Conservation (phyloP, 2,329 filamentous ascomycete species). For the Coleophoma cylindrospora region DNA sequence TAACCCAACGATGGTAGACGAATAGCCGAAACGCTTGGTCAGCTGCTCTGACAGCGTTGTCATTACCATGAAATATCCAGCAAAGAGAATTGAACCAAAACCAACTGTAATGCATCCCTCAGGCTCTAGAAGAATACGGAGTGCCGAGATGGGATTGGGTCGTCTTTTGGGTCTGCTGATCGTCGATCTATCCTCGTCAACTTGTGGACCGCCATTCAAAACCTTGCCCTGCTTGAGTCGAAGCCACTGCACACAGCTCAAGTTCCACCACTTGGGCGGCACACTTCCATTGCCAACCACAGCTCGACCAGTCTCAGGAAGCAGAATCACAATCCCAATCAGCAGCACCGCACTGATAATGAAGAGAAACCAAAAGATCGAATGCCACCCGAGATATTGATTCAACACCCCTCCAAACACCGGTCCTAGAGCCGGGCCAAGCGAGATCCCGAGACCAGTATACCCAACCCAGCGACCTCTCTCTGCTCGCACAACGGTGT, state of each 20-base stretch:
- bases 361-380: slow-evolving; percentile 44
- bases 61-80: slow-evolving; percentile 42
- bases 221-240: neutral
- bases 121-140: neutral
- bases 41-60: slow-evolving; percentile 43
- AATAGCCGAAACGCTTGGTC: slow-evolving; percentile 1
- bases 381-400: slow-evolving; percentile 38
- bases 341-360: slow-evolving; percentile 30
- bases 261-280: slow-evolving; percentile 48
- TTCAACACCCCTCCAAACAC: slow-evolving; percentile 39
- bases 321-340: slow-evolving; percentile 21
- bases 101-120: neutral
- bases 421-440: slow-evolving; percentile 38
- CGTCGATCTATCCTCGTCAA: neutral
- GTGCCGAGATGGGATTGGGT: neutral
- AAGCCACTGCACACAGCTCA: slow-evolving; percentile 42
- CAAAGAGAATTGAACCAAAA: slow-evolving; percentile 44
- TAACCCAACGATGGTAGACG: slow-evolving; percentile 3
- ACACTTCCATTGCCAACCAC: slow-evolving; percentile 32
- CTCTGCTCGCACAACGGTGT: slow-evolving; percentile 61
- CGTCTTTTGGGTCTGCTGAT: neutral
- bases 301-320: slow-evolving; percentile 11
- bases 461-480: slow-evolving; percentile 66
- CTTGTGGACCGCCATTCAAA: no score
- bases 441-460: slow-evolving; percentile 43